phyloP scores from a whole-genome alignment of 2,329 filamentous ascomycete species.

The Monosporascus sp. region DNA sequence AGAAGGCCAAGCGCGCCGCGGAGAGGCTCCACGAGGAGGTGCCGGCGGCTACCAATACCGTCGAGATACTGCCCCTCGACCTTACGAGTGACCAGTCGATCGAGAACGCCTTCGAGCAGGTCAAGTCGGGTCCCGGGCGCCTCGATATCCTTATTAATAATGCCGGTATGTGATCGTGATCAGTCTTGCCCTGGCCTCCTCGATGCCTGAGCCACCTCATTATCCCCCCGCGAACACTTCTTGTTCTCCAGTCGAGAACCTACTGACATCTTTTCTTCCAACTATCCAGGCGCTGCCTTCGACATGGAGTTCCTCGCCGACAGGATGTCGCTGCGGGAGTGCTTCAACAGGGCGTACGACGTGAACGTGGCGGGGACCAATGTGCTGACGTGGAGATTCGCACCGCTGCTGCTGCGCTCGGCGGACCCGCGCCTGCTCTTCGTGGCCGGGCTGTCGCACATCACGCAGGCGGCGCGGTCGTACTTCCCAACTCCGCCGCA shows the following conservation, averaged over 20 bases:
- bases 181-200: no score
- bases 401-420: constrained; percentile 41
- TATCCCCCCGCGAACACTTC: no score
- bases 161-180: constrained; percentile 33
- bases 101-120: constrained; percentile 34
- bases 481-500: constrained; percentile 20
- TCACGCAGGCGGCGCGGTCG: constrained; percentile 26
- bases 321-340: constrained; percentile 30
- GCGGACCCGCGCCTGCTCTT: constrained; percentile 43
- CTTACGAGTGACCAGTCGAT: constrained; percentile 49
- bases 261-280: not conserved
- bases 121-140: constrained; percentile 36
- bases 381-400: constrained; percentile 33
- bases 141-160: constrained; percentile 55
- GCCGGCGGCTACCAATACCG: constrained; percentile 32
- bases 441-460: constrained; percentile 39
- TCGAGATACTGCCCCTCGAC: constrained; percentile 48
- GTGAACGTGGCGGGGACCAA: constrained; percentile 45
- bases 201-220: no score
- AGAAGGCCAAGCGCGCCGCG: constrained; percentile 47
- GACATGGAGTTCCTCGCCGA: constrained; percentile 29
- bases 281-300: constrained; percentile 33
- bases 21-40: constrained; percentile 34
- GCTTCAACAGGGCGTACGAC: constrained; percentile 42
- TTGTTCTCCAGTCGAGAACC: no score